Evolutionary conservation across 768 basidiomycete genomes (phyloP).

Genomic region (Boletus rubescentipes): DNA sequence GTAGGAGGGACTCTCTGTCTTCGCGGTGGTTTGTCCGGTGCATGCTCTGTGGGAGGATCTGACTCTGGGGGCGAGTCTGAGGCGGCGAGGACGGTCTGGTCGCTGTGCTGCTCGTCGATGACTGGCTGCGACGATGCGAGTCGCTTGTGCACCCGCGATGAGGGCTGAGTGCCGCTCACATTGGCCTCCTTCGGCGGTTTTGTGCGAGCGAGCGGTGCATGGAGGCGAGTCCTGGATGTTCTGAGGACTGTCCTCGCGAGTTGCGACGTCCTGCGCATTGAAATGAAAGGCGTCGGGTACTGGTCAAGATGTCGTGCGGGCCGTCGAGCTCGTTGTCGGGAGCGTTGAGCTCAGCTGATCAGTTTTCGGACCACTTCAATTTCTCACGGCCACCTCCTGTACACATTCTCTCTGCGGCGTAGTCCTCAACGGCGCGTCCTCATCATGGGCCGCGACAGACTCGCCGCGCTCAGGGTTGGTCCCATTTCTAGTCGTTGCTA

Average conservation of each 20-base stretch:
- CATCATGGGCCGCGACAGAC: conserved; percentile 65
- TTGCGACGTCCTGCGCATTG: conserved; percentile 58
- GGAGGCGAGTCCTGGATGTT: conserved; percentile 6
- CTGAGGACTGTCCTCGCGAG: conserved; percentile 77
- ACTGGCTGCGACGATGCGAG: conserved; percentile 24
- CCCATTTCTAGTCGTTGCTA: conserved; percentile 38
- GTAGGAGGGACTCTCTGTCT: conserved; percentile 11
- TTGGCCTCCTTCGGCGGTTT: conserved; percentile 22
- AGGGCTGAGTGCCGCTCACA: conserved; percentile 7
- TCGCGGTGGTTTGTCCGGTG: conserved; percentile 28
- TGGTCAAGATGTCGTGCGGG: conserved; percentile 42
- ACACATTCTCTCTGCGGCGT: too few relatives aligned
- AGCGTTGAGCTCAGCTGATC: not conserved
- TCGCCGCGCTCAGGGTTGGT: conserved; percentile 78
- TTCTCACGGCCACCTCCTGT: conserved; percentile 14
- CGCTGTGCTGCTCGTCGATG: conserved; percentile 15
- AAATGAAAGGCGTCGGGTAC: conserved; percentile 69
- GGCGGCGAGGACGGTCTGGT: conserved; percentile 2
- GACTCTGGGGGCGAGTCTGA: conserved; percentile 28
- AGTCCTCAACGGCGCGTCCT: too few relatives aligned
- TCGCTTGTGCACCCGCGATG: conserved; percentile 23
- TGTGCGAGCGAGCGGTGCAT: conserved; percentile 21
- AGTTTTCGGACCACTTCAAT: not conserved
- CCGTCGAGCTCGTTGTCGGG: conserved; percentile 4
- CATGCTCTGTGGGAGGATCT: conserved; percentile 18